Base-by-base conservation (phyloP, 2,329 filamentous ascomycete species). In the Phialophora tarda region DNA sequence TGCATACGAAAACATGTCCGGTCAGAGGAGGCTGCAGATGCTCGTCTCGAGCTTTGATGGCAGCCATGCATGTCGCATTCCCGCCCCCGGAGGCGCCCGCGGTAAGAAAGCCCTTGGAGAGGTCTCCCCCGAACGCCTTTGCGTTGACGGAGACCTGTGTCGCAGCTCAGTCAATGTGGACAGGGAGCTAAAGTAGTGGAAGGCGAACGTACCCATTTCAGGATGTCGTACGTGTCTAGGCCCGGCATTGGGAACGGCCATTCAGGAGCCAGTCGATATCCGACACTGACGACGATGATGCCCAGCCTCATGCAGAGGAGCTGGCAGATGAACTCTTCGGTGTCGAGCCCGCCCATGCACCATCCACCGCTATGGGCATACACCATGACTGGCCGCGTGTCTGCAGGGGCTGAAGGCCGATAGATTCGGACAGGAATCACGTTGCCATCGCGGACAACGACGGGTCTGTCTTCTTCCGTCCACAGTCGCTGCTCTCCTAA, bases 211-310 rank as follows among this genome's bases (percentile, higher is more conserved):
- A 63, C 74, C 74, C 75, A 76, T 72, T 74, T 76, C 0, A 77
- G 71, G 3, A 71, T 66, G 38, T 74, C 72, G 73, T 74, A 76
- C 11, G 69, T 71, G 30, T 75, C 73, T 41, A 72, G 71, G 44
- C 73, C 71, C 0, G 69, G 68, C 0, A 72, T 64, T 1, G 62
- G 69, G 63, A 62, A 71, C 3, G 44, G 38, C 30, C 63, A 55
- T 38, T 70, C 71, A 17, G 71, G 71, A n/a, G 68, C 64, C 17
- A 72, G 63, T 4, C 69, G 68, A 44, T 71, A 71, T 53, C 54
- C 71, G 34, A 71, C 63, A 53, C 62, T 69, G 55, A 71, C 60
- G 24, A 70, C 55, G 21, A 71, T 54, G 7, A 69, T 69, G 14
- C 59, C 58, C 41, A 64, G 38, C 51, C 58, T 69, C 32, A 61